Evolutionary conservation across 2,329 filamentous ascomycete species (phyloP).

Genomic region (Botryotinia calthae): DNA sequence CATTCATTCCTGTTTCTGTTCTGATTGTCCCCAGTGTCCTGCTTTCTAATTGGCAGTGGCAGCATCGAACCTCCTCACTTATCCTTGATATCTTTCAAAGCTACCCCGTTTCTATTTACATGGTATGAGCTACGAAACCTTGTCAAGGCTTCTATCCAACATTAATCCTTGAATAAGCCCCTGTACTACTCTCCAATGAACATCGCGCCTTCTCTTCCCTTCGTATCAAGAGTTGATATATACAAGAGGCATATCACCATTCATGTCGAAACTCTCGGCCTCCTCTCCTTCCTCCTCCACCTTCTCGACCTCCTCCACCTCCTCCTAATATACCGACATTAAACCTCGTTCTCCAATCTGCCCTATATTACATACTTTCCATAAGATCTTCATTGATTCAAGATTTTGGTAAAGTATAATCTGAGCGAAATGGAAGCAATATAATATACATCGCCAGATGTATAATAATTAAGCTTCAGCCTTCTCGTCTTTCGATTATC

Average conservation of each 20-base stretch:
- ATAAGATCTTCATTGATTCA: conserved; percentile 3
- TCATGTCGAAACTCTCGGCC: not conserved
- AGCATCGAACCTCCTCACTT: not conserved
- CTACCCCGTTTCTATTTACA: conserved; percentile 8
- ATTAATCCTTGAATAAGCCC: conserved; percentile 7
- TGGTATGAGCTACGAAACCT: conserved; percentile 5
- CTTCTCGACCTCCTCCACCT: conserved; percentile 7
- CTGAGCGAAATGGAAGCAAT: conserved; percentile 20
- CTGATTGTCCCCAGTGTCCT: not conserved
- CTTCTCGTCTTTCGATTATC: conserved; percentile 17
- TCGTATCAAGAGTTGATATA: conserved; percentile 11
- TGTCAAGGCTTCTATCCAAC: conserved; percentile 10
- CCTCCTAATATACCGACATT: not conserved
- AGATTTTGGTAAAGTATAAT: conserved; percentile 7
- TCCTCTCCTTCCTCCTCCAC: conserved; percentile 10
- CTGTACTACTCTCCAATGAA: conserved; percentile 1
- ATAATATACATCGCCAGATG: conserved; percentile 16
- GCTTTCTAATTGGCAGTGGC: conserved; percentile 4
- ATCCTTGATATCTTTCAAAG: conserved; percentile 9
- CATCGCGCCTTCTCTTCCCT: conserved; percentile 13
- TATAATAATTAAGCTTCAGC: conserved; percentile 10
- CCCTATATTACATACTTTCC: conserved; percentile 5
- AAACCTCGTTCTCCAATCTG: not conserved
- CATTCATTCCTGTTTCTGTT: not conserved
- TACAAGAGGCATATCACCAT: conserved; percentile 16